phyloP scores from a whole-genome alignment of 305 asterid species.

The Andrographis paniculata region DNA sequence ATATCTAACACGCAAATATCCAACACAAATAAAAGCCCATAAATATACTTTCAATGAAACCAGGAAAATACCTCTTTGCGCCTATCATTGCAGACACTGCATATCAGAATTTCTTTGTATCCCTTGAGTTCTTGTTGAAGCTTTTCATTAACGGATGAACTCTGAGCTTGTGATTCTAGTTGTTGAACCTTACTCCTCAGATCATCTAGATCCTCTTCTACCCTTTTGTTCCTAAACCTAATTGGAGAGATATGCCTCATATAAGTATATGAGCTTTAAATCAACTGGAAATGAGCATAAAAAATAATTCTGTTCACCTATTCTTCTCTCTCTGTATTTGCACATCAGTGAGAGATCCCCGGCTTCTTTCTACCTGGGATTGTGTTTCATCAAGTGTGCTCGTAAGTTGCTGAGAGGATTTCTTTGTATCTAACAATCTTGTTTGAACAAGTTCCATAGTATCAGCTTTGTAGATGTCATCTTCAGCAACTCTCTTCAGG shows the following conservation, averaged over 20 bases:
- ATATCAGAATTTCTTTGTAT: conserved; percentile 83
- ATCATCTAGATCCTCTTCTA: conserved; percentile 73
- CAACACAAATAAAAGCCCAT: too few species aligned
- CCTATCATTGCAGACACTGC: conserved; percentile 79
- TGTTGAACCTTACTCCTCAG: conserved; percentile 54
- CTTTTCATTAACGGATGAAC: conserved; percentile 57
- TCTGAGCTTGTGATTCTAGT: conserved; percentile 51
- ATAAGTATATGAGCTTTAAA: too few species aligned
- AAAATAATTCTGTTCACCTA: too few species aligned
- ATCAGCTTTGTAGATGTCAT: conserved; percentile 54
- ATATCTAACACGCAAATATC: too few species aligned
- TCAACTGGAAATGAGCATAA: too few species aligned
- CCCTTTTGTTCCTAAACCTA: conserved; percentile 84
- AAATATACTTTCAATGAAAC: too few species aligned
- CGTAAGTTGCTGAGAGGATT: conserved; percentile 46
- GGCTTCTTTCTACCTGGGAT: conserved; percentile 51
- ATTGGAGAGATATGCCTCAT: too few species aligned
- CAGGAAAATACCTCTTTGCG: too few species aligned
- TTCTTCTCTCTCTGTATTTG: conserved; percentile 86
- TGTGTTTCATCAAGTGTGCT: conserved; percentile 64
- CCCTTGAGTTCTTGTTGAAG: too few species aligned
- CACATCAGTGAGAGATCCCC: conserved; percentile 53
- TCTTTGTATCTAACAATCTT: conserved; percentile 45
- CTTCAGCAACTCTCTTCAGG: conserved; percentile 64
- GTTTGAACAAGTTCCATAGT: conserved; percentile 42